Evolutionary conservation across 176 grass and related monocot species (phyloP), one percentile per base, ranked within the genome.

Genomic region (Alloteropsis semialata): DNA sequence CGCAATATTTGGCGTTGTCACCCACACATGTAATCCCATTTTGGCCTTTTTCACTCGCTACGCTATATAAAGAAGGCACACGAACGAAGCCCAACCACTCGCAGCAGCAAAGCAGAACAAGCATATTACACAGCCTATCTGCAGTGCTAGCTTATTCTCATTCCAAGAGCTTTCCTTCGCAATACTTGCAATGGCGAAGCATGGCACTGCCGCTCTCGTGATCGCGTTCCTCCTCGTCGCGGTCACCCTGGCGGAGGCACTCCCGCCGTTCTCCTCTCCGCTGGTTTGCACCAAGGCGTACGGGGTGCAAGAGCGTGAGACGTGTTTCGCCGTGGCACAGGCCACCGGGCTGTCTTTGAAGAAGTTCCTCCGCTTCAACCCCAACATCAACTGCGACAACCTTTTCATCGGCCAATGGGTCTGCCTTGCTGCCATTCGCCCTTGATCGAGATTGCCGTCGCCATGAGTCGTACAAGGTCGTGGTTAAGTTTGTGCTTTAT

Each of bases 391-490:
- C 82, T 85, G 87, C 62, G 1, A 2, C 2, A 81, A 27, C 42
- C 2, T 89, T 62, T 89, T 89, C 42, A 18, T 89, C 64, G 87
- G 82, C 43, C 87, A 85, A 70, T 89, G 87, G 87, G 62, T 89
- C 63, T 89, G 87, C 43, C 76, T 89, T 29, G 41, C 66, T 3
- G 87, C 76, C 0, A 2, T 61, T 0, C 1, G 18, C 36, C 42
- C 50, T 42, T 81, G 64, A 74, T 46, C 8, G 27, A 13, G 2
- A 17, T 15, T 69, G 37, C 37, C 21, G 3, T 7, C 62, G 25
- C 38, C 11, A 37, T 27, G 39, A 24, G n/a, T 44, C 8, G n/a
- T n/a, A n/a, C 38, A 28, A 30, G 1, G 39, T 17, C 11, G 38
- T n/a, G n/a, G n/a, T 17, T 44, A 28, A 5, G n/a, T 27, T 30